Base-by-base conservation (phyloP, 2,329 filamentous ascomycete species). In the Xylaria sp. region DNA sequence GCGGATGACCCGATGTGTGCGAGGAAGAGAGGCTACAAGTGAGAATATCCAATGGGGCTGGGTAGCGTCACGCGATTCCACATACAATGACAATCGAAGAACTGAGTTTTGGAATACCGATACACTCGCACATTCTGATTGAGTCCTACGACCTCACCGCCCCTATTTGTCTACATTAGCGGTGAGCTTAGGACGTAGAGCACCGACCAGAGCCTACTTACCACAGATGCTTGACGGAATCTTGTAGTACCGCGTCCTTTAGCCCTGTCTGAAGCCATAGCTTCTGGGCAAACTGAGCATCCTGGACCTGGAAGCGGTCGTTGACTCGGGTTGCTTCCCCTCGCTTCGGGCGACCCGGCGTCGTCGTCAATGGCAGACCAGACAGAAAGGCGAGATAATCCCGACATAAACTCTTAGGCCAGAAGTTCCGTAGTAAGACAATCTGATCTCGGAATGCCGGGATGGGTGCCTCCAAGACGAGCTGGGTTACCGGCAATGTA, bases 81-180 rank as follows among this genome's bases (percentile, higher is more conserved):
- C 90, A 74, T 86, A 95, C 93, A 97, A 78, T 97, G 95, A 73
- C 92, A 90, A 75, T 94, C 94, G 77, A 97, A 97, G 77, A 94
- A 97, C 77, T 97, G 94, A 0, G 92, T 93, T 71, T 90, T 87
- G 0, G 86, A 87, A 79, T 97, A 97, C 25, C 94, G 87, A 80
- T 97, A 97, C 33, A 97, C 88, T 38, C 95, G 86, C 62, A 97
- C 96, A 71, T 96, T 96, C 9, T 92, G 89, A 78, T 93, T 97
- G 66, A 97, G 80, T 0, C 94, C 94, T n/a, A 96, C 81, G 0
- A 92, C 88, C 56, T 93, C 86, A 31, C 94, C 94, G 64, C 92
- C 93, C 92, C 93, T 97, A 53, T 83, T 74, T 47, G 7, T 29
- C 13, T n/a, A 22, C 25, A 61, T 68, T 45, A 68, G 59, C 33